Evolutionary conservation across 768 basidiomycete species (phyloP), one percentile per base, ranked within the genome.

Genomic region (Lactifluus piperatus): DNA sequence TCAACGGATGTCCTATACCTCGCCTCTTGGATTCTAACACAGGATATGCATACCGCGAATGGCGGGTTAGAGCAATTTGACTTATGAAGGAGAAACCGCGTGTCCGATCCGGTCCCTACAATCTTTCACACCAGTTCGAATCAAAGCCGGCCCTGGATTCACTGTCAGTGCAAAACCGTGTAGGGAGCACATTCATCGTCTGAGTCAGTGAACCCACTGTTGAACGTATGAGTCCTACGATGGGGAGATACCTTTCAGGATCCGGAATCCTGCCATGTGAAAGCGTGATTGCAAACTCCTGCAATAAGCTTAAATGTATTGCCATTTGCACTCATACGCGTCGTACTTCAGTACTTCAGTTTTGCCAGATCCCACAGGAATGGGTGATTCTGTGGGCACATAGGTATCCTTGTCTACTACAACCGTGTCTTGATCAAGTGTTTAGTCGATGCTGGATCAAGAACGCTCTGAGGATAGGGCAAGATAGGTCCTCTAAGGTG

Each of bases 391-490:
- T 27, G 7, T 22, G 51, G 49, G 39, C 20, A 20, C 24, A 27
- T 20, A 29, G 16, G 18, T 13, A 54, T 30, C 30, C 36, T 24
- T 14, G 11, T 14, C 61, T 60, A 64, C 61, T 60, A 64, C 63
- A 65, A 24, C 50, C 62, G 57, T 9, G 67, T 51, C 45, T 60
- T 62, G 37, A 68, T 67, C 29, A 67, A 18, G 41, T 57, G 51
- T 32, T 59, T 61, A 29, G 54, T 50, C 6, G 55, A 57, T 22
- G 58, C 62, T 4, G 67, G 67, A 50, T 68, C 64, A n/a, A 68
- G 58, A 34, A 68, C 64, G 34, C 60, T 55, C 29, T 60, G 60
- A 5, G 67, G 67, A 52, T 68, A 68, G 11, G 67, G 67, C 16
- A 68, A 36, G 27, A 54, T 9, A 18, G 51, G 27, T 18, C 50